Evolutionary conservation across 2,329 filamentous ascomycete species (phyloP).

Genomic region (Fusarium nisikadoi): DNA sequence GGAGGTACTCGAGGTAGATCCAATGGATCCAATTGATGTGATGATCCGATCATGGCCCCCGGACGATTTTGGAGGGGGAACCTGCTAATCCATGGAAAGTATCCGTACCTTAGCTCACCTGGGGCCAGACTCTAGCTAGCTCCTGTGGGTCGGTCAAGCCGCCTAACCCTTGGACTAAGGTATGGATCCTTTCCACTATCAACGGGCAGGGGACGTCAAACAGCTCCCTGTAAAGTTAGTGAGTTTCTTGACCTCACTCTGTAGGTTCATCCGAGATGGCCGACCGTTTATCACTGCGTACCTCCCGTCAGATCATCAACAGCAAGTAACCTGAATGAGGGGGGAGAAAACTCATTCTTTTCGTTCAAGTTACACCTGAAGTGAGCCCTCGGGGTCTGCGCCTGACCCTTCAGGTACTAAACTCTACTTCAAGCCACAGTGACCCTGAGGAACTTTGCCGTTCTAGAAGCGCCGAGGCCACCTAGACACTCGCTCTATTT

Average conservation of each 20-base stretch:
- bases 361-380: background rate
- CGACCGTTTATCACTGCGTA: background rate
- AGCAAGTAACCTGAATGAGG: background rate
- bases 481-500: background rate
- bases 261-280: slow-evolving; percentile 3
- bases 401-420: slow-evolving; percentile 28
- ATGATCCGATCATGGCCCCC: slow-evolving; percentile 40
- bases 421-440: slow-evolving; percentile 36
- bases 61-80: slow-evolving; percentile 33
- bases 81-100: slow-evolving; percentile 18
- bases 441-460: slow-evolving; percentile 20
- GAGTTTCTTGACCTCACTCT: background rate
- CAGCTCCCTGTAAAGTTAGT: slow-evolving; percentile 23
- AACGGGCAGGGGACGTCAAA: slow-evolving; percentile 25
- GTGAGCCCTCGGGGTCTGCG: background rate
- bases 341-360: background rate
- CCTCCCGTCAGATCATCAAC: background rate
- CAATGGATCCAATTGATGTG: slow-evolving; percentile 29
- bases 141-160: slow-evolving; percentile 33
- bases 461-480: slow-evolving; percentile 33
- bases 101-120: slow-evolving; percentile 8
- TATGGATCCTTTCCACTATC: background rate
- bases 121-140: slow-evolving; percentile 24
- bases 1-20: background rate
- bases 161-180: background rate